Base-by-base conservation (phyloP, 805 yeast genomes). In the Blastobotrys terrestris region DNA sequence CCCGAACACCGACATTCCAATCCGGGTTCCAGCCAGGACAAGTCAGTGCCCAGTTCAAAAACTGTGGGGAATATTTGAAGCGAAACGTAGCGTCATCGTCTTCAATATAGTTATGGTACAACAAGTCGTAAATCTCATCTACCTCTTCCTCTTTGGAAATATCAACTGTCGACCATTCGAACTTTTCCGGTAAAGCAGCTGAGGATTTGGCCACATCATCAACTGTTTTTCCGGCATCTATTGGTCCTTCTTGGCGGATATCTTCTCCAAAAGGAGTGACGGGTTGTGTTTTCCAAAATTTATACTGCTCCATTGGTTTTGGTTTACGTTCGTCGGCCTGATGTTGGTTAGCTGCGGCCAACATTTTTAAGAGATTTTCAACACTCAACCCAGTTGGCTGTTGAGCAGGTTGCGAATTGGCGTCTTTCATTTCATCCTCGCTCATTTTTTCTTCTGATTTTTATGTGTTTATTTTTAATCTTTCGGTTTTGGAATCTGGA, bases 241-340 rank as follows among this genome's bases (percentile, higher is more conserved):
- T 88, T 5, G 95, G 92, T 0, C 97, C 97, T 63, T 89, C 96
- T 8, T 73, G 67, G 3, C 71, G 75, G 45, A 85, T 75, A 44
- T 73, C 67, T 63, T 85, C 94, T 64, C 87, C 87, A 57, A 91
- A 81, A 31, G 75, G 75, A 6, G 90, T 79, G 18, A 94, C 98
- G 0, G 99, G 99, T 71, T 94, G 99, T 1, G 99, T 94, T 64
- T 86, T 87, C 99, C 99, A 94, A 71, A 94, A 94, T 72, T 87
- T 88, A 74, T 91, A 88, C 64, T 91, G 95, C 50, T 86, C 82
- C 87, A 90, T 89, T 19, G 83, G 57, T 58, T 71, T 71, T 14
- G 62, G 67, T 46, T 48, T 46, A 22, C 55, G 56, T 11, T 57
- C 48, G 7, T 51, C 55, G 13, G 54, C 47, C 16, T 43, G 19